Base-by-base conservation (phyloP, 257 asterid genomes). In the Forsythia suspensa region DNA sequence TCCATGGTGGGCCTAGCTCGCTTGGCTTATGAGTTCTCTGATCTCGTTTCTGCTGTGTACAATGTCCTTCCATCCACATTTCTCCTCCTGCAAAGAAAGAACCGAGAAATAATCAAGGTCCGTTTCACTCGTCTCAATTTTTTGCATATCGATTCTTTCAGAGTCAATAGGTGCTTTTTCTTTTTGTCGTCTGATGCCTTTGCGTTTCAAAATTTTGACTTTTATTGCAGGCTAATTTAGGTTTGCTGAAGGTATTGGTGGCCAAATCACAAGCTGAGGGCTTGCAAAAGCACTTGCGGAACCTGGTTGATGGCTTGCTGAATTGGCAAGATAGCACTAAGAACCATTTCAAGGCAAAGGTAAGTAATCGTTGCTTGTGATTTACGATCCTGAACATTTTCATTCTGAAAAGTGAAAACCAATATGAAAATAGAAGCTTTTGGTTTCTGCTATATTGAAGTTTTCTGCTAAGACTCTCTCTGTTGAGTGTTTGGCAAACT, bases 1-100 rank as follows among this genome's bases (percentile, higher is more conserved):
- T 92, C 99, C 0, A 90, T 91, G 84, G 93, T 91, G 76, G 99
- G 98, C 76, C 87, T 95, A 85, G 99, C 99, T 78, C 98, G 99
- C 48, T 87, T 95, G 88, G 97, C 99, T 76, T 95, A 95, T 83
- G 99, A 95, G 85, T 93, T 95, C 84, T 78, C 92, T 8, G 99
- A 93, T 76, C 98, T 95, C 71, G 80, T 95, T 82, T 89, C 95
- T 76, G 80, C 87, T 77, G 91, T 91, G 78, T 93, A 86, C 85
- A 79, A 85, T 82, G 82, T 95, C 78, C 97, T 95, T 61, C 98
- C 99, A 36, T 88, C 92, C 48, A 83, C 97, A 72, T 92, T 88
- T 87, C 99, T 95, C 80, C 97, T 95, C 70, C 88, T 93, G 71
- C 90, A 78, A 79, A 92, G 98, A 83, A 86, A 92, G 82, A 93